These are phyloP conservation scores for Calocybe cyanea DNA, from an alignment of 768 basidiomycete species.

Conservation along the genomic window DNA sequence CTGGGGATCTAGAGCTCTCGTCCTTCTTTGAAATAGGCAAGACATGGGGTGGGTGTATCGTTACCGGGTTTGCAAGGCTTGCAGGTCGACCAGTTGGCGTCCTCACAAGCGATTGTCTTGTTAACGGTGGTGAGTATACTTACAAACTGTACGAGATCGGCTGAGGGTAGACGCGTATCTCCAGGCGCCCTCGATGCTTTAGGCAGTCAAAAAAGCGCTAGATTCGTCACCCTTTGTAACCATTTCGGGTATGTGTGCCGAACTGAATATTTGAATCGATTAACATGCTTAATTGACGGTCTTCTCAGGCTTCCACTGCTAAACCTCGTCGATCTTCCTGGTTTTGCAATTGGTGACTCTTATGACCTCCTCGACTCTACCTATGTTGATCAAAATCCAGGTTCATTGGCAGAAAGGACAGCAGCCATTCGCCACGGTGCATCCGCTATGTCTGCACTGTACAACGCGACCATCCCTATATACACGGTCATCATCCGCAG, in stretches of 20 bases:
- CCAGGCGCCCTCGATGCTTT: constrained; percentile 36
- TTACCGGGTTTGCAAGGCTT: constrained; percentile 36
- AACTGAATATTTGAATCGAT: not conserved
- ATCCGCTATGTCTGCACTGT: constrained; percentile 32
- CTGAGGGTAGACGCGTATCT: too few species aligned
- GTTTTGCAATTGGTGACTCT: constrained; percentile 32
- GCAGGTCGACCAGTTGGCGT: constrained; percentile 31
- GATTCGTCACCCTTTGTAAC: constrained; percentile 35
- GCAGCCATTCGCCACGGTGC: constrained; percentile 39
- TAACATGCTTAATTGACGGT: not conserved
- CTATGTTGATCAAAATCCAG: not conserved
- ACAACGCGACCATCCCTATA: constrained; percentile 32
- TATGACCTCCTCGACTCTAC: not conserved
- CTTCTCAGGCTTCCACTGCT: constrained; percentile 31
- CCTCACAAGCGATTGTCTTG: constrained; percentile 33
- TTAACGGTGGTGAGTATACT: constrained; percentile 30
- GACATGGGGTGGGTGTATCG: constrained; percentile 33
- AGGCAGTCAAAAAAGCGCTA: constrained; percentile 35
- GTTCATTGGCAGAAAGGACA: constrained; percentile 27
- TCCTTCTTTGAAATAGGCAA: constrained; percentile 36
- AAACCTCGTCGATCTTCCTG: constrained; percentile 39
- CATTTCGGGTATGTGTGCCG: constrained; percentile 30
- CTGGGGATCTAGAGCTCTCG: constrained; percentile 10
- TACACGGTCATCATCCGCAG: constrained; percentile 35
- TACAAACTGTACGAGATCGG: not conserved